phyloP scores from a whole-genome alignment of 2,329 filamentous ascomycete genomes.

The Hymenoscyphus scutula region DNA sequence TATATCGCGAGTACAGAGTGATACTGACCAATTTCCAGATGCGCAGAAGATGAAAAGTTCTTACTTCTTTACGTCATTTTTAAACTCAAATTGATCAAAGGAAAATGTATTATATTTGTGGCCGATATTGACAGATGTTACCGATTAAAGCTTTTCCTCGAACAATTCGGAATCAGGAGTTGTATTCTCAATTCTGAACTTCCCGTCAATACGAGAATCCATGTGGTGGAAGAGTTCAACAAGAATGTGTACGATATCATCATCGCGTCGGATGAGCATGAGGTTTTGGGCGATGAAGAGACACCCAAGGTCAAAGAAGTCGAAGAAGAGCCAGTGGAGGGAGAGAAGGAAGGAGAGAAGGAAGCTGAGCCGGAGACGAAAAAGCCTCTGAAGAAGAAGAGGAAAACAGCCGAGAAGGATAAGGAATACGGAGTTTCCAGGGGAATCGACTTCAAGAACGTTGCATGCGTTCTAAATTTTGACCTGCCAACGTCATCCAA shows the following conservation, averaged over 20 bases:
- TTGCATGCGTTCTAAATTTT: slow-evolving; percentile 93
- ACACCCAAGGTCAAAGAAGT: slow-evolving; percentile 28
- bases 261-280: slow-evolving; percentile 90
- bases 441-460: slow-evolving; percentile 95
- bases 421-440: slow-evolving; percentile 94
- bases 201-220: slow-evolving; percentile 86
- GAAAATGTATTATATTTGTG: slow-evolving; percentile 84
- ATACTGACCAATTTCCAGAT: slow-evolving; percentile 47
- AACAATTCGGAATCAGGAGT: slow-evolving; percentile 93
- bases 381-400: slow-evolving; percentile 59
- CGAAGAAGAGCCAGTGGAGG: slow-evolving; percentile 29
- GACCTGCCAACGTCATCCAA: slow-evolving; percentile 85
- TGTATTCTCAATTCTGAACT: slow-evolving; percentile 93
- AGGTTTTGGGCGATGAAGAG: slow-evolving; percentile 68
- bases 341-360: slow-evolving; percentile 28
- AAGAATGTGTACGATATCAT: slow-evolving; percentile 96
- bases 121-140: slow-evolving; percentile 88
- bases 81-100: slow-evolving; percentile 89
- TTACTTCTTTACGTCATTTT: slow-evolving; percentile 90
- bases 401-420: slow-evolving; percentile 63
- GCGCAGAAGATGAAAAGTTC: slow-evolving; percentile 97
- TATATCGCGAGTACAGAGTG: neutral
- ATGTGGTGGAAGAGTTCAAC: slow-evolving; percentile 97
- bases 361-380: slow-evolving; percentile 34
- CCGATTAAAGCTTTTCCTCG: slow-evolving; percentile 87